Conservation (phyloP, 2,329 filamentous ascomycete genomes). For the Diaporthe sp. region DNA sequence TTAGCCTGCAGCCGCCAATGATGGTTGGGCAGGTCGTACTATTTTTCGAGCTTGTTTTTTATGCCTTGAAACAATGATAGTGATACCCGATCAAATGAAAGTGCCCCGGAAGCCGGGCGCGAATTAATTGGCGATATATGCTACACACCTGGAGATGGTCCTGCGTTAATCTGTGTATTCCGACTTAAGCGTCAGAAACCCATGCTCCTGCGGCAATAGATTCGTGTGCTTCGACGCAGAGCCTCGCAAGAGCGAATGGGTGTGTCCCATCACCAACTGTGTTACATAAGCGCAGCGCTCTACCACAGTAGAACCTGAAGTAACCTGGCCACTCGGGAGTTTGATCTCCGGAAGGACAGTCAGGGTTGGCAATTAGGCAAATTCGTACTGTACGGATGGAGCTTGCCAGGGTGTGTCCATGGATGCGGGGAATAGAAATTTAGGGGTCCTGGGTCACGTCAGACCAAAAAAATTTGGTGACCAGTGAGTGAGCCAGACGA, state of each 20-base stretch:
- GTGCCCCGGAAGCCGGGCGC: neutral
- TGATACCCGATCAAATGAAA: conserved; percentile 13
- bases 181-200: neutral
- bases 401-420: conserved; percentile 8
- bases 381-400: conserved; percentile 1
- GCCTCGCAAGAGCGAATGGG: too few species aligned
- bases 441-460: conserved; percentile 28
- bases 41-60: neutral
- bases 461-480: conserved; percentile 1
- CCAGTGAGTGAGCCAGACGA: neutral
- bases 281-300: conserved; percentile 3
- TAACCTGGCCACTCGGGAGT: neutral
- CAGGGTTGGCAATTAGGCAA: neutral
- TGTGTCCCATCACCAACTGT: too few species aligned
- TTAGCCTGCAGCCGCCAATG: neutral
- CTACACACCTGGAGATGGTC: neutral
- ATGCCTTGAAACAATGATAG: neutral
- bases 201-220: too few species aligned
- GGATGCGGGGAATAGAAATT: conserved; percentile 17
- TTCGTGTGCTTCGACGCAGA: neutral
- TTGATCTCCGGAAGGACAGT: conserved; percentile 7
- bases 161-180: too few species aligned
- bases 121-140: neutral
- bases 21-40: neutral
- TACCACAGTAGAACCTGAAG: too few species aligned